These are phyloP conservation scores for Apiospora hydei DNA, from an alignment of 2,329 filamentous ascomycete genomes.

Conservation along the genomic window DNA sequence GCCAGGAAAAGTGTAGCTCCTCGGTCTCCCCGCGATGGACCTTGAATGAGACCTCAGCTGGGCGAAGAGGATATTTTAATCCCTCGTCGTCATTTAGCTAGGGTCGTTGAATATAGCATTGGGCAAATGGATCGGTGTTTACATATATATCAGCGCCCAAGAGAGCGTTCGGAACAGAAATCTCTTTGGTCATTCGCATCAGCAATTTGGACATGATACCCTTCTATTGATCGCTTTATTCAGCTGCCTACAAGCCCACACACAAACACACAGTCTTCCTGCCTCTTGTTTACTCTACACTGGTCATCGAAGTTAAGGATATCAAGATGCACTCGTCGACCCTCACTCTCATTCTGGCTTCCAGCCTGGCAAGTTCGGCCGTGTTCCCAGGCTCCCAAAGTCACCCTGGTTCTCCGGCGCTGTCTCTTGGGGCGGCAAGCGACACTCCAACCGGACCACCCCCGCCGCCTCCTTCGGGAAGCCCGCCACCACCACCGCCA, in stretches of 20 bases:
- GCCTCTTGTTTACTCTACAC: neutral
- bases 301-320: neutral
- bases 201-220: neutral
- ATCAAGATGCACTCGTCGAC: neutral
- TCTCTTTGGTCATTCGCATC: neutral
- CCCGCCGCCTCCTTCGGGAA: neutral
- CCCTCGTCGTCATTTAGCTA: neutral
- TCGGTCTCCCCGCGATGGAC: neutral
- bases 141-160: neutral
- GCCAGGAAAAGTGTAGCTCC: neutral
- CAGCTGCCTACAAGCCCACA: neutral
- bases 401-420: neutral
- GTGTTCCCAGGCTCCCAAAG: neutral
- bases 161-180: neutral
- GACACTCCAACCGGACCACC: neutral
- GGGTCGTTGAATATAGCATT: neutral
- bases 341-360: neutral
- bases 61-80: neutral
- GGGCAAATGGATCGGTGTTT: neutral
- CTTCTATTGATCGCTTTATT: neutral
- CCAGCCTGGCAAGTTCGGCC: neutral
- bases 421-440: neutral
- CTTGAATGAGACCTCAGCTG: neutral
- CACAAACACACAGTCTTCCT: neutral
- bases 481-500: neutral